These are phyloP conservation scores for Pyracantha coccinea DNA, from an alignment of 331 rosid genomes.

Conservation along the genomic window DNA sequence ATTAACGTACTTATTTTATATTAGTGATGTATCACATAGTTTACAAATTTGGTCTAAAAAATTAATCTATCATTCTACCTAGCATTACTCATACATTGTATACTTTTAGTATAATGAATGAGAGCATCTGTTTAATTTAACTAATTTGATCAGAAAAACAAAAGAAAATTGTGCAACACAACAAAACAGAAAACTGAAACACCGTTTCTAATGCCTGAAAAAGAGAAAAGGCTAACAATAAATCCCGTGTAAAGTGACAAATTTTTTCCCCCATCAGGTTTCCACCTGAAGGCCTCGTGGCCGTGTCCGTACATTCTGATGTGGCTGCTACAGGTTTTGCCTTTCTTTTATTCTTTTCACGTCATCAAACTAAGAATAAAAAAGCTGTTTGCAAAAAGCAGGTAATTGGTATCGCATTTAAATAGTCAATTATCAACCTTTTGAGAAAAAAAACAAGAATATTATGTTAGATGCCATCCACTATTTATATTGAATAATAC, in stretches of 20 bases:
- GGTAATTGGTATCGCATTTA: not conserved
- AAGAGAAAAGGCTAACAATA: not conserved
- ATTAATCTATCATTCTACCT: too few species aligned
- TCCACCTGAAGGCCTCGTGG: conserved; percentile 3
- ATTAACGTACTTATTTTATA: too few species aligned
- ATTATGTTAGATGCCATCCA: not conserved
- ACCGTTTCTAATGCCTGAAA: not conserved
- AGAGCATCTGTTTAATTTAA: too few species aligned
- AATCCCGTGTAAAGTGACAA: not conserved
- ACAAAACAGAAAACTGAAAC: not conserved
- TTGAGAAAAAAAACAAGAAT: too few species aligned
- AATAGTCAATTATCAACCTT: too few species aligned
- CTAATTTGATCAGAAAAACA: not conserved
- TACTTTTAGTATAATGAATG: too few species aligned
- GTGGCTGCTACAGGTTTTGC: not conserved
- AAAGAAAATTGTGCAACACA: not conserved
- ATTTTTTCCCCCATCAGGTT: not conserved
- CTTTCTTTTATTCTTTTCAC: not conserved
- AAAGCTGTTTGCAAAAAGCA: not conserved
- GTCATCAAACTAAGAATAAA: not conserved
- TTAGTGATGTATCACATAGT: rapidly evolving
- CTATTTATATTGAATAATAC: too few species aligned
- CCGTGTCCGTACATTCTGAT: conserved; percentile 5
- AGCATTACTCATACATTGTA: too few species aligned
- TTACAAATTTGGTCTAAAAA: too few species aligned